Evolutionary conservation across 148 eudicot genomes (phyloP), one percentile per base, ranked within the genome.

Genomic region (Vaccinium macrocarpon): DNA sequence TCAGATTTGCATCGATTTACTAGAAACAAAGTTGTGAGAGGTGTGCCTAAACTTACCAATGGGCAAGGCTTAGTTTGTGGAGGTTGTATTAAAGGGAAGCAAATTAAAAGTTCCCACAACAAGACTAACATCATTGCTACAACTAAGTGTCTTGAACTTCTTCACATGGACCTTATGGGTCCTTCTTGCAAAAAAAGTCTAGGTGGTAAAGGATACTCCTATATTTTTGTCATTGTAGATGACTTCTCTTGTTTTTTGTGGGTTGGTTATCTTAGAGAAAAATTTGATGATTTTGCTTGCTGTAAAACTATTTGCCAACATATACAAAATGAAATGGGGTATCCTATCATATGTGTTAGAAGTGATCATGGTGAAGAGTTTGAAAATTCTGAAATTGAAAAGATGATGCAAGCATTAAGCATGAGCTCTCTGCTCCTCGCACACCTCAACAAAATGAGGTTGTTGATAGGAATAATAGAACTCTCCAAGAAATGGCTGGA

Each of bases 371-470:
- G 46, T 42, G 46, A 4, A 42, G 46, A 42, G 46, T 42, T 42
- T 42, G 46, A 42, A 5, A 66, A n/a, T 2, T 2, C 0, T 10
- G n/a, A n/a, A 5, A 21, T 66, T 66, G 29, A 66, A n/a, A 56
- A 56, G 72, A 66, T 66, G 29, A 66, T n/a, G 5, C 1, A 9
- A 38, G 72, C 27, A 66, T 66, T 4, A 56, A n/a, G 52, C 32
- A 66, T 66, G 27, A 66, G 77, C 52, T 78, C 15, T 78, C 64
- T 15, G 52, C 52, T 50, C 52, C 11, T 50, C 11, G 52, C 11
- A 78, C 81, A 16, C 81, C 62, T 4, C 61, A 50, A 50, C 61
- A 78, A 8, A 78, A 78, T 78, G 81, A 16, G 18, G 81, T 78
- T 8, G 81, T 52, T 4, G 53, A 78, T 23, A 78, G 81, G 59